A percentile compares a stretch with the other conserved stretches of the same genome.
Conservation (phyloP, 345 rosid species). For the Anacardium occidentale region DNA sequence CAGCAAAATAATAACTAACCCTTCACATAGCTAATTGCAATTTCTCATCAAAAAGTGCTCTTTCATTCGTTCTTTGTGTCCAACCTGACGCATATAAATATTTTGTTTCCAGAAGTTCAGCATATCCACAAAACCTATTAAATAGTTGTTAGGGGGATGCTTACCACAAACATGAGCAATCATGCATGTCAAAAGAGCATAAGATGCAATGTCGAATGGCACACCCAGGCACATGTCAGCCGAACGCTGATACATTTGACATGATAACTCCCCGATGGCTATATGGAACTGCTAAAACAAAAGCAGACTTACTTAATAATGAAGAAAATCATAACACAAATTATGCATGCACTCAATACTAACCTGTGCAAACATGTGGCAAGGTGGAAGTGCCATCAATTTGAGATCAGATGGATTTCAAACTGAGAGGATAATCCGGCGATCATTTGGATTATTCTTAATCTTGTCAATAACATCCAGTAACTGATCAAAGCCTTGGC, state of each 20-base stretch:
- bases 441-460: conserved; percentile 85
- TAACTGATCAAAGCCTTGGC: conserved; percentile 95
- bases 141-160: neutral
- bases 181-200: conserved; percentile 86
- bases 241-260: conserved; percentile 98
- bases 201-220: conserved; percentile 94
- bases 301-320: neutral
- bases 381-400: conserved; percentile 95
- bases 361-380: conserved; percentile 99
- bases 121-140: neutral
- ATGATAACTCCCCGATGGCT: conserved; percentile 84
- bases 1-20: too few species aligned
- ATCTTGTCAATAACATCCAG: conserved; percentile 84
- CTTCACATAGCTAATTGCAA: too few species aligned
- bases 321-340: neutral
- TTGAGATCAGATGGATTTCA: conserved; percentile 97
- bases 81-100: conserved; percentile 2
- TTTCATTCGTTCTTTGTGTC: too few species aligned
- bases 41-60: too few species aligned
- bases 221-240: conserved; percentile 98
- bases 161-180: conserved; percentile 96
- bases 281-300: conserved; percentile 63
- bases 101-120: neutral
- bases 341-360: conserved; percentile 1
- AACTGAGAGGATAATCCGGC: conserved; percentile 87